Evolutionary conservation across 208 protist genomes (phyloP), one percentile per base, ranked within the genome.

Genomic region (Trypanosoma avium): DNA sequence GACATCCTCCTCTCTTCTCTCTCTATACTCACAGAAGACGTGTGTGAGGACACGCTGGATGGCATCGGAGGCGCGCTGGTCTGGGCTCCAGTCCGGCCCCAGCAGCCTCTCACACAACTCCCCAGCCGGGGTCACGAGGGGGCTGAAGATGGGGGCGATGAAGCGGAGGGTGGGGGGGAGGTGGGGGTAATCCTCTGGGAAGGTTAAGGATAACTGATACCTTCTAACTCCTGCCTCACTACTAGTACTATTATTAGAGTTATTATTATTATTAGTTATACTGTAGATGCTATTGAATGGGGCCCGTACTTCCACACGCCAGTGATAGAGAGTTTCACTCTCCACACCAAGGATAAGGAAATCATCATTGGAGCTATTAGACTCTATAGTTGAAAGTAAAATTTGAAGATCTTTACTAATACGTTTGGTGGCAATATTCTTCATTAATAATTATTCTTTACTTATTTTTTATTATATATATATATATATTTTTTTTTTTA

Each of bases 141-240:
- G 88, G 65, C 79, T 87, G 54, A 79, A 91, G 32, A 92, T 73
- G 21, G 45, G 48, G 3, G 84, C 84, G 3, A 82, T 43, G 43
- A 95, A 73, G 9, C 54, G 56, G 26, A 92, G 52, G 33, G 52
- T 70, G 5, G 88, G 88, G 10, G 82, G 71, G 27, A 71, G 65
- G 57, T 85, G 73, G 0, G 88, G 88, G 66, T 90, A 95, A 27
- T 84, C 70, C 5, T 79, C 58, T 8, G 60, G 66, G 32, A 88
- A 81, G 12, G 75, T 21, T 5, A 93, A 27, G 0, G 4, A 22
- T 5, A 72, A 29, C 24, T 72, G 33, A 59, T 92, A 89, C 47
- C 33, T 64, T 15, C 13, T 48, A 21, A 29, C n/a, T n/a, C n/a
- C n/a, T n/a, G n/a, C n/a, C n/a, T n/a, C n/a, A n/a, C n/a, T n/a